phyloP scores from a whole-genome alignment of 177 flowering plant genomes.

The Telopea speciosissima region DNA sequence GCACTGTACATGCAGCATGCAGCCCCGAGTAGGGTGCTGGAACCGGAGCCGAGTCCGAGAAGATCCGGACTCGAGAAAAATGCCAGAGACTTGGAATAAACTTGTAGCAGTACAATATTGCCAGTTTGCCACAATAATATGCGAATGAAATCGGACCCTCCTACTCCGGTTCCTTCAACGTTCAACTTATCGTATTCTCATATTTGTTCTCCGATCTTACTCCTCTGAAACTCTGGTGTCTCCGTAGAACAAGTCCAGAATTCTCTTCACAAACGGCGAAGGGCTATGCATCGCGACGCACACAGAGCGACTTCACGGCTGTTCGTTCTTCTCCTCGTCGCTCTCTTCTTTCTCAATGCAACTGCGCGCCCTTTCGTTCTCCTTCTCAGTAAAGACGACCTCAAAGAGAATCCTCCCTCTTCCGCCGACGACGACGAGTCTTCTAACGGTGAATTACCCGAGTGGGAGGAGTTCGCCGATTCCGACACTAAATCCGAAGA shows the following conservation, averaged over 20 bases:
- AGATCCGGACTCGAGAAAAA: too few relatives aligned
- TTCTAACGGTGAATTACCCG: conserved; percentile 31
- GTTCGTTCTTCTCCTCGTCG: conserved; percentile 30
- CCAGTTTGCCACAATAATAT: too few relatives aligned
- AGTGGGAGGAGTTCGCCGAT: conserved; percentile 86
- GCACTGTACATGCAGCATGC: too few relatives aligned
- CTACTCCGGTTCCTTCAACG: too few relatives aligned
- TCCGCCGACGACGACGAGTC: conserved; percentile 21
- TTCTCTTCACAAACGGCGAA: background rate
- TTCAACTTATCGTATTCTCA: too few relatives aligned
- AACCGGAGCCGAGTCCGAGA: too few relatives aligned
- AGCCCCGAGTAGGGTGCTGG: too few relatives aligned
- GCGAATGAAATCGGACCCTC: too few relatives aligned
- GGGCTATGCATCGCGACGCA: conserved; percentile 3
- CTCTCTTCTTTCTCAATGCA: conserved; percentile 31
- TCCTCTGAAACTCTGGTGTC: too few relatives aligned
- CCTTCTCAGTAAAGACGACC: conserved; percentile 67
- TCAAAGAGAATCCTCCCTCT: conserved; percentile 32
- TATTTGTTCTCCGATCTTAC: too few relatives aligned
- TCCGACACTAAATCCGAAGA: conserved; percentile 51
- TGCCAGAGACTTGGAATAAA: too few relatives aligned
- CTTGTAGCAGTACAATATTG: too few relatives aligned
- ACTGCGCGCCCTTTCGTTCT: conserved; percentile 63
- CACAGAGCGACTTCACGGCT: background rate
- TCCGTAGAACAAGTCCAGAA: background rate